A percentile compares a stretch with the other conserved stretches of the same genome.
Evolutionary conservation across 2,329 filamentous ascomycete species (phyloP).

Genomic region (Xylaria multiplex): DNA sequence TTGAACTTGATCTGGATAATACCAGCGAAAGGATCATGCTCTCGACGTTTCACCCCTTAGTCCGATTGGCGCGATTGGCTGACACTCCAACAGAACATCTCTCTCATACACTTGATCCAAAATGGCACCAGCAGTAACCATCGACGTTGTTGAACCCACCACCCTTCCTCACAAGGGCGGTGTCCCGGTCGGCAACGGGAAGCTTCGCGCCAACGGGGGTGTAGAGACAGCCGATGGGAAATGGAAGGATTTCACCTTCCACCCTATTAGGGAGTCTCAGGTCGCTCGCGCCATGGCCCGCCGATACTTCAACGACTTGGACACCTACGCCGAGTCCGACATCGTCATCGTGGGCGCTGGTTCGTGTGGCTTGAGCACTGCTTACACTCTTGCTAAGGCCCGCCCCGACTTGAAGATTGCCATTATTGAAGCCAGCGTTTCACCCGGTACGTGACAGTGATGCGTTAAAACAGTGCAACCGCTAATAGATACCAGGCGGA

Average conservation of each 20-base stretch:
- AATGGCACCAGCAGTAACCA: slow-evolving; percentile 84
- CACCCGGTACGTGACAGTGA: slow-evolving; percentile 63
- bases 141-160: slow-evolving; percentile 65
- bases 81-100: slow-evolving; percentile 47
- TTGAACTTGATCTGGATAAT: slow-evolving; percentile 98
- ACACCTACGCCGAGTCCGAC: slow-evolving; percentile 90
- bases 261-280: slow-evolving; percentile 89
- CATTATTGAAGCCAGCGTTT: slow-evolving; percentile 87
- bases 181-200: slow-evolving; percentile 52
- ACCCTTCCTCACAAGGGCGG: slow-evolving; percentile 60
- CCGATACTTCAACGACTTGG: slow-evolving; percentile 90
- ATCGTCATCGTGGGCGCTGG: slow-evolving; percentile 93
- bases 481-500: slow-evolving; percentile 62
- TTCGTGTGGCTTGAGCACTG: slow-evolving; percentile 85
- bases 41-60: slow-evolving; percentile 58
- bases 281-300: slow-evolving; percentile 93
- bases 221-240: slow-evolving; percentile 75
- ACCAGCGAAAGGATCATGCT: slow-evolving; percentile 99
- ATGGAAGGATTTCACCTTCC: slow-evolving; percentile 85
- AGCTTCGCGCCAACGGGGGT: slow-evolving; percentile 57
- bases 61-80: slow-evolving; percentile 48
- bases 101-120: slow-evolving; percentile 50
- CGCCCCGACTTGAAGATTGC: slow-evolving; percentile 92
- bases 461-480: background rate
- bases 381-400: slow-evolving; percentile 83